Base-by-base conservation (phyloP, 345 rosid genomes). In the Sisymbrium irio region DNA sequence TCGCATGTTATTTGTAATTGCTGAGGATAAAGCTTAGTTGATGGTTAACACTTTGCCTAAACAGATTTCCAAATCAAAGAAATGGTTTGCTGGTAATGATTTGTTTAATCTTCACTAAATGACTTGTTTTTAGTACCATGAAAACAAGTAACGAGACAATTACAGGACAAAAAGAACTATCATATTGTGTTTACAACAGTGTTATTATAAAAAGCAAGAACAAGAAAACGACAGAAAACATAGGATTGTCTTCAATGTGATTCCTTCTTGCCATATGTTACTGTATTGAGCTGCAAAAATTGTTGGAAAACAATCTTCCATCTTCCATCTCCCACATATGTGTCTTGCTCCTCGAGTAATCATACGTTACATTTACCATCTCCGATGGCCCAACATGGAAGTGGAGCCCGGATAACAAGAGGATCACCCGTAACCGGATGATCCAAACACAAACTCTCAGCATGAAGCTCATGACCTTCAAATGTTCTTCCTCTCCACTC, bases 401-500 rank as follows among this genome's bases (percentile, higher is more conserved):
- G 69, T 46, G 97, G 89, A 36, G 97, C 92, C 47, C 13, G 73
- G 17, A 92, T 56, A 61, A 65, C 50, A 17, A 85, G 37, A 35
- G 81, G 81, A 9, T 67, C 63, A 50, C 85, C 83, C 1, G 90
- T 88, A 53, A 88, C 53, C 0, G 92, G 97, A 77, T 90, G 99
- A 70, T 88, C 85, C 17, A 95, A 79, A 15, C 88, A 82, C 78
- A 92, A 80, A 59, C 87, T 84, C 80, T 95, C 99, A 0, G 97
- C 99, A 62, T 95, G 97, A 70, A 95, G 89, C 60, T 88, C 85
- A 45, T 92, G 99, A 32, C 80, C 85, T 4, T 88, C 89, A 6
- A 69, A 81, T 58, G 39, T 72, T 68, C 49, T 83, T 61, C 87
- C 93, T 59, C 83, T 78, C 93, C 97, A 84, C 72, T 87, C 91